Percentiles rank a stretch among this genome's conserved stretches.
Conservation (phyloP, 495 filamentous ascomycete species). For the Aspergillus bridgeri region DNA sequence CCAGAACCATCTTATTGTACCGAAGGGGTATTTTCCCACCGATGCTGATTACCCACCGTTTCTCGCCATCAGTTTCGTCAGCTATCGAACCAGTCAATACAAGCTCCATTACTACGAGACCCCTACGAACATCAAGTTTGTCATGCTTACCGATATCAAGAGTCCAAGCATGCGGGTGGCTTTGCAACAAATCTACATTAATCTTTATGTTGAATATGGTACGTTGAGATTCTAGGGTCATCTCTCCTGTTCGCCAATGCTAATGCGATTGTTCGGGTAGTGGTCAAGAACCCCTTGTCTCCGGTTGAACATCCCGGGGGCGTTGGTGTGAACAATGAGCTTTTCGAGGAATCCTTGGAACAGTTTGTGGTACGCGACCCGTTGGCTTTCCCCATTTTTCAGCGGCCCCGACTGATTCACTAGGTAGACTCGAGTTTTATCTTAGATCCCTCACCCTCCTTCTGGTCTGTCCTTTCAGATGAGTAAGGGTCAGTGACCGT, state of each 20-base stretch:
- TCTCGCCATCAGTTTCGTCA: constrained; percentile 64
- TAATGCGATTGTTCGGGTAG: constrained; percentile 39
- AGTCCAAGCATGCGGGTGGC: constrained; percentile 87
- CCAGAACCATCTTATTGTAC: neutral
- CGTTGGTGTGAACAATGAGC: constrained; percentile 84
- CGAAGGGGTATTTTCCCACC: neutral
- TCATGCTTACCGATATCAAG: constrained; percentile 91
- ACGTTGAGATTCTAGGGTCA: constrained; percentile 21
- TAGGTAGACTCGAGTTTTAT: constrained; percentile 36
- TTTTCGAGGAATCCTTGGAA: constrained; percentile 90
- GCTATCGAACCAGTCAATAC: constrained; percentile 87
- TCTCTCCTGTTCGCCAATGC: neutral
- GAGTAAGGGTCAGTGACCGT: neutral
- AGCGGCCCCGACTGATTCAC: constrained; percentile 22
- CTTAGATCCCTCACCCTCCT: constrained; percentile 12
- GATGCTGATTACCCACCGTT: neutral
- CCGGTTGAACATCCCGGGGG: constrained; percentile 87
- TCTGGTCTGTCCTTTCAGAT: too few species aligned
- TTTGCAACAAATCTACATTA: constrained; percentile 97
- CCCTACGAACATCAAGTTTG: constrained; percentile 88
- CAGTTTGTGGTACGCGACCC: constrained; percentile 65
- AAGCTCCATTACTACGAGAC: constrained; percentile 99
- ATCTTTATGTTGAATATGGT: constrained; percentile 95
- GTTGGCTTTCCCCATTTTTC: constrained; percentile 2
- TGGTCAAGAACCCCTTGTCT: constrained; percentile 91